phyloP scores from a whole-genome alignment of 306 rosid genomes.

The Casuarina cunninghamiana region DNA sequence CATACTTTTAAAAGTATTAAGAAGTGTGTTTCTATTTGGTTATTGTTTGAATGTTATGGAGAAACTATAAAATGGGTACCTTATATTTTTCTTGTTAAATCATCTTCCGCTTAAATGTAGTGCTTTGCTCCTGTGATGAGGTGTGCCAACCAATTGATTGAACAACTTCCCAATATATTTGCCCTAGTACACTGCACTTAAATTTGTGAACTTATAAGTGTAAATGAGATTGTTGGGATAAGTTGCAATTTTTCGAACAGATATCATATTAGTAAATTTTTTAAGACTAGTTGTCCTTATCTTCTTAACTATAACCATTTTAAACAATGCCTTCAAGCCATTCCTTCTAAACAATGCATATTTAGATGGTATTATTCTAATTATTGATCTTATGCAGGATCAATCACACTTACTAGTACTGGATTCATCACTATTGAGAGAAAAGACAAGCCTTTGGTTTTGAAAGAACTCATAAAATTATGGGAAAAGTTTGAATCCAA shows the following conservation, averaged over 20 bases:
- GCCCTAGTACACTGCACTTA: not conserved
- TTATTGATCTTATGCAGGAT: constrained; percentile 43
- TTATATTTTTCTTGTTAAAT: not conserved
- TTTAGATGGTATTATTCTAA: not conserved
- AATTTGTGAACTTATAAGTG: not conserved
- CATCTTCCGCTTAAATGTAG: not conserved
- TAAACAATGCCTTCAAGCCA: not conserved
- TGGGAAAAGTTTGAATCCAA: too few species aligned
- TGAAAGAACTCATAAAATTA: too few species aligned
- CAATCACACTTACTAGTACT: constrained; percentile 63
- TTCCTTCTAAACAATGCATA: not conserved
- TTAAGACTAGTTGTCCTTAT: not conserved
- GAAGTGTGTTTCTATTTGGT: not conserved
- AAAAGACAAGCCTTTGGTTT: not conserved
- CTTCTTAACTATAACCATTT: not conserved
- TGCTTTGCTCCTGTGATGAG: not conserved
- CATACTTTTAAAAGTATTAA: not conserved
- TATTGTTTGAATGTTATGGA: not conserved
- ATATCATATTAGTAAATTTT: not conserved
- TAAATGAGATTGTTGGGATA: too few species aligned
- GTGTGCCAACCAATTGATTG: not conserved
- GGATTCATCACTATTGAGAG: constrained; percentile 53
- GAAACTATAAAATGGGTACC: not conserved
- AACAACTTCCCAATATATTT: not conserved
- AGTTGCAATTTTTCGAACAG: not conserved